A percentile compares a stretch with the other conserved stretches of the same genome.
Conservation (phyloP, 139 green algal genomes). For the Spirogloea muscicola region DNA sequence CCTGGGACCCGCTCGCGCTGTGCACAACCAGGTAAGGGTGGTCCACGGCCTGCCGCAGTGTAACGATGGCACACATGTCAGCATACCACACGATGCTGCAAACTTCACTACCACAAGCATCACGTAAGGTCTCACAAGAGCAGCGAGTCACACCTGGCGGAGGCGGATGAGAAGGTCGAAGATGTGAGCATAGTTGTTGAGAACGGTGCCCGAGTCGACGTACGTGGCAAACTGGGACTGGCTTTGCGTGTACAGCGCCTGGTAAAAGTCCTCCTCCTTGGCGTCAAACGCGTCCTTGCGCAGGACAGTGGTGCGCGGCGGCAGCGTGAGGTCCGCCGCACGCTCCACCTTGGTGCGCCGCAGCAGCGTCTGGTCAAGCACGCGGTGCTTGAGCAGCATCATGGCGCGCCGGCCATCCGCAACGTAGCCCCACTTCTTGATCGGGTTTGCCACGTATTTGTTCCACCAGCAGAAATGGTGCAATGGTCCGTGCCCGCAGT, state of each 20-base stretch:
- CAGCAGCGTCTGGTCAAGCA: slow-evolving; percentile 67
- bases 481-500: slow-evolving; percentile 59
- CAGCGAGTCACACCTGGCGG: slow-evolving; percentile 53
- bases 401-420: slow-evolving; percentile 58
- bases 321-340: slow-evolving; percentile 80
- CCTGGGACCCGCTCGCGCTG: neutral
- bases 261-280: slow-evolving; percentile 87
- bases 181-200: slow-evolving; percentile 76
- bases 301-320: slow-evolving; percentile 56
- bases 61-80: neutral
- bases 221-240: slow-evolving; percentile 65
- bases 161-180: slow-evolving; percentile 91
- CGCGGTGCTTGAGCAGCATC: slow-evolving; percentile 66
- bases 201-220: slow-evolving; percentile 45
- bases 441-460: slow-evolving; percentile 69
- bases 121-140: too few relatives aligned
- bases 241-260: slow-evolving; percentile 81
- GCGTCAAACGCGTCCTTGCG: slow-evolving; percentile 29
- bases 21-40: slow-evolving; percentile 4
- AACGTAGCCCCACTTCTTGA: slow-evolving; percentile 62
- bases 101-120: too few relatives aligned
- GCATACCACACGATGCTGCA: too few relatives aligned
- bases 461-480: slow-evolving; percentile 85
- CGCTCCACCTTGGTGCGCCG: slow-evolving; percentile 84
- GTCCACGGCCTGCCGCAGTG: slow-evolving; percentile 13